phyloP scores from a whole-genome alignment of 2,329 filamentous ascomycete genomes.

The Calonectria pauciramosa region DNA sequence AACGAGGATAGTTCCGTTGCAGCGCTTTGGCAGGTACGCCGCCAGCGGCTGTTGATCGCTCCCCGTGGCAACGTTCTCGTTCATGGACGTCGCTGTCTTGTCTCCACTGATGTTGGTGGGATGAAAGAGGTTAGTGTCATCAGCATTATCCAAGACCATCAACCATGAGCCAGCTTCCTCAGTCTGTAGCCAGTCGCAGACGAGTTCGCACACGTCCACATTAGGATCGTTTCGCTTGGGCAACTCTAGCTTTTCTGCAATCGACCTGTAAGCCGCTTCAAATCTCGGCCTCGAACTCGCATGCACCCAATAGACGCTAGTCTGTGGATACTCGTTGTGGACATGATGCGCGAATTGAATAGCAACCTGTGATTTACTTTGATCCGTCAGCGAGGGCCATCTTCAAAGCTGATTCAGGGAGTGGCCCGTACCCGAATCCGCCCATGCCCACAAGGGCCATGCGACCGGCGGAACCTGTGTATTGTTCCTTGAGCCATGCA shows the following conservation, averaged over 20 bases:
- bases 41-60: background rate
- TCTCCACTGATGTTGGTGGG: background rate
- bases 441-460: slow-evolving; percentile 52
- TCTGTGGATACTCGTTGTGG: slow-evolving; percentile 42
- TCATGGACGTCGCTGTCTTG: no score
- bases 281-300: slow-evolving; percentile 51
- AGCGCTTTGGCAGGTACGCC: background rate
- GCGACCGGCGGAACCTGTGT: slow-evolving; percentile 29
- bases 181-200: slow-evolving; percentile 7
- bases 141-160: slow-evolving; percentile 13
- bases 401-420: background rate
- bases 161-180: slow-evolving; percentile 2
- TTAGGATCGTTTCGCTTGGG: background rate
- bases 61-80: background rate
- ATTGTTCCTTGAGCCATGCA: slow-evolving; percentile 39
- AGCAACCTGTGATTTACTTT: slow-evolving; percentile 45
- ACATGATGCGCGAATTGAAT: slow-evolving; percentile 53
- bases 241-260: slow-evolving; percentile 46
- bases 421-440: slow-evolving; percentile 42
- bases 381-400: background rate
- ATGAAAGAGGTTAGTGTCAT: background rate
- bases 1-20: background rate
- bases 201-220: background rate
- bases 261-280: slow-evolving; percentile 51
- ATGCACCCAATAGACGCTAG: slow-evolving; percentile 55